Evolutionary conservation across 345 rosid species (phyloP), one percentile per base, ranked within the genome.

Genomic region (Populus tremula): DNA sequence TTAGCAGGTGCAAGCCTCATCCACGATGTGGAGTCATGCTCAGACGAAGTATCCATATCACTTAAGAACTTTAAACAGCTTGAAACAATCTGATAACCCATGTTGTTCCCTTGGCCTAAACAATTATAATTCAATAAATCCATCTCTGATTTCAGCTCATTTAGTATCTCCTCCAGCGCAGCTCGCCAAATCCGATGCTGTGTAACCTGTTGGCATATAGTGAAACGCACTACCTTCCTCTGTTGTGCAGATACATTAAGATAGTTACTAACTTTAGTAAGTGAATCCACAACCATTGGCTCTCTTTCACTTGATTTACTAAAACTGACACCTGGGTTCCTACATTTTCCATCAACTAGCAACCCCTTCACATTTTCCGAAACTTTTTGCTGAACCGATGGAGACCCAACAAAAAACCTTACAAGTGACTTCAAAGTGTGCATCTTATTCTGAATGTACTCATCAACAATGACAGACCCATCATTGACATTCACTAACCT

Each of bases 171-270:
- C 85, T 86, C 81, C 21, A 91, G 88, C 1, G 89, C 82, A 29
- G 92, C 90, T 25, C 82, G 81, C 95, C 97, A 93, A 78, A 94
- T 91, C 74, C 88, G 88, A 74, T 87, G 82, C 78, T 85, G 88
- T 9, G 97, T 91, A 25, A 94, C 93, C 85, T 88, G 97, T 9
- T 91, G 87, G 81, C 92, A 86, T 12, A 94, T 81, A 0, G 84
- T 49, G 59, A 72, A 41, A 20, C 96, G 87, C 75, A 90, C 96
- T 21, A 79, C 69, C 83, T 94, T 90, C 88, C 90, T 80, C 50
- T 90, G 93, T 67, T 91, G 98, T 2, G 94, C 91, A 16, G 96
- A 83, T 69, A 94, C 80, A 38, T 87, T 83, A 49, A 90, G 92
- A 72, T 85, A 77, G 80, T 87, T 79, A 67, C 90, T 70, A 25